Conservation (phyloP, 1,139 yeast genomes). For the Blastobotrys arbuscula region DNA sequence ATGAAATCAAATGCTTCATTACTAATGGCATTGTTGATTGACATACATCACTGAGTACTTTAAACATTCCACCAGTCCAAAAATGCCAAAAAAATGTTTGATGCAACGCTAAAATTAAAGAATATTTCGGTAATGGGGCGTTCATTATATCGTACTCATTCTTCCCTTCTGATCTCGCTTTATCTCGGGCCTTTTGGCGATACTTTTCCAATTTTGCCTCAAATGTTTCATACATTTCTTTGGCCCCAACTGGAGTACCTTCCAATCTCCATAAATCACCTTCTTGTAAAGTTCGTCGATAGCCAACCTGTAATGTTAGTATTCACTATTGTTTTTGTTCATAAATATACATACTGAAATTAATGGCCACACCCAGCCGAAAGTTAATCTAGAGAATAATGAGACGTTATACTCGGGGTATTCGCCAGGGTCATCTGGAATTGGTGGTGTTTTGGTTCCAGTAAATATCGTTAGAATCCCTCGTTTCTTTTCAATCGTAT, state of each 20-base stretch:
- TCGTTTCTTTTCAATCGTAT: slow-evolving; percentile 2
- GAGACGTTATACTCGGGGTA: slow-evolving; percentile 29
- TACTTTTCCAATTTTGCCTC: slow-evolving; percentile 38
- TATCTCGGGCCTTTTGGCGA: slow-evolving; percentile 32
- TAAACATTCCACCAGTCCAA: slow-evolving; percentile 40
- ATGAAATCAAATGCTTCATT: slow-evolving; percentile 49
- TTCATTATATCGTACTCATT: slow-evolving; percentile 23
- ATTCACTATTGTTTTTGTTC: slow-evolving; percentile 3
- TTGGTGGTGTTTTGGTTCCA: slow-evolving; percentile 30
- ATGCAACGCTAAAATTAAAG: slow-evolving; percentile 45
- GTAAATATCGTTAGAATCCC: slow-evolving; percentile 25
- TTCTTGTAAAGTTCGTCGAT: slow-evolving; percentile 58
- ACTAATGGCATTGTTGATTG: slow-evolving; percentile 47
- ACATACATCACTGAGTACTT: slow-evolving; percentile 45
- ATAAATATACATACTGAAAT: slow-evolving; percentile 36
- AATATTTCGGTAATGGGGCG: slow-evolving; percentile 37
- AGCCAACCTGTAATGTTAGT: slow-evolving; percentile 41
- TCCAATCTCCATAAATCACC: slow-evolving; percentile 56
- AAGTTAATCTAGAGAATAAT: slow-evolving; percentile 34
- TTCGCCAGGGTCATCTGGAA: slow-evolving; percentile 24
- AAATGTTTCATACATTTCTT: slow-evolving; percentile 38
- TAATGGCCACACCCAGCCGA: slow-evolving; percentile 57
- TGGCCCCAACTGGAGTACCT: slow-evolving; percentile 48
- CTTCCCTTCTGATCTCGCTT: slow-evolving; percentile 22
- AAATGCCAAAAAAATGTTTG: slow-evolving; percentile 54